A percentile compares a stretch with the other conserved stretches of the same genome.
phyloP scores from a whole-genome alignment of 2,329 filamentous ascomycete genomes.

The Phoma sp. region DNA sequence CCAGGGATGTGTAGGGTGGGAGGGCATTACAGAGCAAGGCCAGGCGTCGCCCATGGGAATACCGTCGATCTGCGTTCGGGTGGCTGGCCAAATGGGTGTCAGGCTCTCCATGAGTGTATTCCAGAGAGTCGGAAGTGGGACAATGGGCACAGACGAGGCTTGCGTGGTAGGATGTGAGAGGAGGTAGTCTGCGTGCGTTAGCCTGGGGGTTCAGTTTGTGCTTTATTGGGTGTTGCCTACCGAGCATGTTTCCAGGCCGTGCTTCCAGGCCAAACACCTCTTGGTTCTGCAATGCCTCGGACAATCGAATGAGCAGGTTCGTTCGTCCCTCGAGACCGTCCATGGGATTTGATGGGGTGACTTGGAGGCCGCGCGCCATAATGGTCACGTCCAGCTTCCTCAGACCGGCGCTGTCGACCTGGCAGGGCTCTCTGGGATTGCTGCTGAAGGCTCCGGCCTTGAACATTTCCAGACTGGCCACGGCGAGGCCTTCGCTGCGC shows the following conservation, averaged over 20 bases:
- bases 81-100: conserved; percentile 84
- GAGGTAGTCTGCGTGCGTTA: conserved; percentile 73
- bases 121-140: conserved; percentile 89
- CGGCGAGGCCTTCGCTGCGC: conserved; percentile 86
- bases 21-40: conserved; percentile 87
- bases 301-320: conserved; percentile 76
- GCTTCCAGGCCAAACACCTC: conserved; percentile 85
- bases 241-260: conserved; percentile 91
- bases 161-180: conserved; percentile 89
- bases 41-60: conserved; percentile 91
- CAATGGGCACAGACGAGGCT: conserved; percentile 84
- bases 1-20: conserved; percentile 71
- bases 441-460: conserved; percentile 89
- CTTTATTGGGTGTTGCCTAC: conserved; percentile 53
- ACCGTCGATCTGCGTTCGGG: conserved; percentile 85
- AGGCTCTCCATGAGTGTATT: conserved; percentile 87
- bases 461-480: conserved; percentile 86
- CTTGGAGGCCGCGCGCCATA: conserved; percentile 84
- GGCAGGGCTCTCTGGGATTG: conserved; percentile 78
- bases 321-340: conserved; percentile 86
- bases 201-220: background rate
- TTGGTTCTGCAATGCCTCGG: conserved; percentile 76
- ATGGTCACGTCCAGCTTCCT: conserved; percentile 74
- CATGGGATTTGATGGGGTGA: conserved; percentile 78
- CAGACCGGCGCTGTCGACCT: conserved; percentile 86